phyloP scores from a whole-genome alignment of 2,329 filamentous ascomycete species.

The Hypomyces perniciosus region DNA sequence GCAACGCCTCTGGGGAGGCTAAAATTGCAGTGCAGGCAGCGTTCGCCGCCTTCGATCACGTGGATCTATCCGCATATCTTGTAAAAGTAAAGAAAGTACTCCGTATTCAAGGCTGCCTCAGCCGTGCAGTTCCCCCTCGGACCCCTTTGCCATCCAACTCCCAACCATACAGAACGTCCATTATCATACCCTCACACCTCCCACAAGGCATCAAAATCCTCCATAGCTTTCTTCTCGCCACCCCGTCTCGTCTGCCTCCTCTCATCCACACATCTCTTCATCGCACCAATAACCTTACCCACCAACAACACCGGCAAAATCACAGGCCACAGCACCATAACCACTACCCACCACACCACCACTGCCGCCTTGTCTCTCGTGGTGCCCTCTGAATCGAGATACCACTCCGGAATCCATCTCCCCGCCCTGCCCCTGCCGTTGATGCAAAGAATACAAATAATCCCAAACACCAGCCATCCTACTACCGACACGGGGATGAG shows the following conservation, averaged over 20 bases:
- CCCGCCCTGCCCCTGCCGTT: constrained; percentile 25
- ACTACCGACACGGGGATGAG: constrained; percentile 21
- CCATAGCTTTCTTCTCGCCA: neutral
- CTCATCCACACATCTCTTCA: neutral
- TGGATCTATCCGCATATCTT: too few relatives aligned
- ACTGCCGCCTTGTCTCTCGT: constrained; percentile 18
- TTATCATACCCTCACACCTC: neutral
- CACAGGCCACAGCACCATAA: constrained; percentile 39
- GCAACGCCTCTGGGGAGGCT: too few relatives aligned
- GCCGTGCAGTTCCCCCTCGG: too few relatives aligned
- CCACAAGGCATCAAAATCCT: neutral
- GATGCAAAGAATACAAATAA: constrained; percentile 27
- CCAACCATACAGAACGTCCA: neutral
- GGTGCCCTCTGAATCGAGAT: constrained; percentile 22
- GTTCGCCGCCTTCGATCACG: too few relatives aligned
- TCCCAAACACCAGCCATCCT: constrained; percentile 27
- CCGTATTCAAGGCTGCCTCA: too few relatives aligned
- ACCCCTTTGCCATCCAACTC: too few relatives aligned
- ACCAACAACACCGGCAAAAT: constrained; percentile 56
- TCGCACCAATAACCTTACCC: neutral
- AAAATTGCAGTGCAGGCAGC: too few relatives aligned
- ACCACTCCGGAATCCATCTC: constrained; percentile 30
- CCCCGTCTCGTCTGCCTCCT: neutral
- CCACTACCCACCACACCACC: constrained; percentile 23
- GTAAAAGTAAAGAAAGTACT: too few relatives aligned